Conservation (phyloP, 2,329 filamentous ascomycete genomes). For the Diaporthe sp. region DNA sequence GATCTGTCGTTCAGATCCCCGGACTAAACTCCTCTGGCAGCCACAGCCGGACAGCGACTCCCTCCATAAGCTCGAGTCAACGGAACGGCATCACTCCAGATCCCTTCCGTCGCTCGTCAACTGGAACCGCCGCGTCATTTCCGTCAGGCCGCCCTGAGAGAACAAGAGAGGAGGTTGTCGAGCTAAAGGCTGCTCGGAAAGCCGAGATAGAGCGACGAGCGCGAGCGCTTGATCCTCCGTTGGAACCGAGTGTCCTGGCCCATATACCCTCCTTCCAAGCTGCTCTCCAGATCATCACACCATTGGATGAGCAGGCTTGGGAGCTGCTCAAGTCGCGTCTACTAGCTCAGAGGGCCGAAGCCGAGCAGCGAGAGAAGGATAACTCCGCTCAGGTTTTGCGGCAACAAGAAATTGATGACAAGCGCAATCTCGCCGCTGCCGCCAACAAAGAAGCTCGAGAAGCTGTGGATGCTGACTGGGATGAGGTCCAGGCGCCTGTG, state of each 20-base stretch:
- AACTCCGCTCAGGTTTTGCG: constrained; percentile 41
- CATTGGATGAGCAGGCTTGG: constrained; percentile 78
- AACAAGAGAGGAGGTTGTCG: constrained; percentile 70
- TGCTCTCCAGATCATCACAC: constrained; percentile 75
- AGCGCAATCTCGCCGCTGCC: constrained; percentile 36
- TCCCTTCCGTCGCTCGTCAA: constrained; percentile 35
- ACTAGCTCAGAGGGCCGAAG: constrained; percentile 71
- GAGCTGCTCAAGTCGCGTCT: constrained; percentile 74
- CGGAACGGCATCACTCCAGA: constrained; percentile 31
- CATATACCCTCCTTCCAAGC: constrained; percentile 81
- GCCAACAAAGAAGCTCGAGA: constrained; percentile 64
- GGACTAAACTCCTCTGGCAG: constrained; percentile 20
- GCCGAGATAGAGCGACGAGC: constrained; percentile 79
- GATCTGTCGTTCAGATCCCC: constrained; percentile 26
- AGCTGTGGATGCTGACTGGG: constrained; percentile 75
- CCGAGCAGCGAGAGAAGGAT: constrained; percentile 67
- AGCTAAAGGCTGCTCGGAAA: constrained; percentile 71
- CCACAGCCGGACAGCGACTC: constrained; percentile 14
- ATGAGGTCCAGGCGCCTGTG: constrained; percentile 75
- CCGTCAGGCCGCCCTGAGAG: constrained; percentile 53
- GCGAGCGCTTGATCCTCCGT: constrained; percentile 71
- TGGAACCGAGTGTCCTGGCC: constrained; percentile 69
- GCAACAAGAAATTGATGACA: constrained; percentile 34
- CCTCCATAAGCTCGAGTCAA: constrained; percentile 31
- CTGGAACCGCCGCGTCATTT: constrained; percentile 23